Evolutionary conservation across 1,139 yeast genomes (phyloP).

Genomic region (Pichia sp.): DNA sequence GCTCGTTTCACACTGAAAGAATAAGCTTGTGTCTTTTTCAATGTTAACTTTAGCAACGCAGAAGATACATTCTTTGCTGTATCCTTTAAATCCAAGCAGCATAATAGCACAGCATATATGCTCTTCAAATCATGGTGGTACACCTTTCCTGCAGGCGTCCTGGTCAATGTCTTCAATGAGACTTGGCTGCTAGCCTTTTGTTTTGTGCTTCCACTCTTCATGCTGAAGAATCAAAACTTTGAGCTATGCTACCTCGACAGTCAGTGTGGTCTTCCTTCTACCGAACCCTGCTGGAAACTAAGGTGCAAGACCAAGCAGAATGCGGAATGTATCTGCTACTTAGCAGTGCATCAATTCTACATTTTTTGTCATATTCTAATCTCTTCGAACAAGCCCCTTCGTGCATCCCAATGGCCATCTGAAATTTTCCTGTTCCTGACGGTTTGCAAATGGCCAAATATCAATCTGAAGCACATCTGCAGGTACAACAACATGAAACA

Average conservation of each 20-base stretch:
- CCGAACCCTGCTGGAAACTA: no score
- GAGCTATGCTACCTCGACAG: no score
- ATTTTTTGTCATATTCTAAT: no score
- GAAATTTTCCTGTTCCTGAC: background rate
- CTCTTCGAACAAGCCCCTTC: background rate
- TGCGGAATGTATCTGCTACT: no score
- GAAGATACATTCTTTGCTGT: constrained; percentile 10
- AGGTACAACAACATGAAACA: background rate
- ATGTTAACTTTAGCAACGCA: constrained; percentile 15
- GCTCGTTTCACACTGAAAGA: constrained; percentile 55
- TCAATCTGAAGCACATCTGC: background rate
- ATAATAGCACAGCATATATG: constrained; percentile 38
- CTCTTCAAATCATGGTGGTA: constrained; percentile 55
- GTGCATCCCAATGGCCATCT: background rate
- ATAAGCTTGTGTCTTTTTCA: constrained; percentile 39
- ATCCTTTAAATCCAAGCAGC: constrained; percentile 20
- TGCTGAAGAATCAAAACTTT: no score
- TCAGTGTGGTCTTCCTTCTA: background rate
- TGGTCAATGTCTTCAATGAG: constrained; percentile 36
- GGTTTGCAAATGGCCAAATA: background rate
- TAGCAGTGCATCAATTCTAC: background rate
- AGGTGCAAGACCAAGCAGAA: no score
- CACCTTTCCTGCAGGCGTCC: constrained; percentile 49
- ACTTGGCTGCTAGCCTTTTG: constrained; percentile 10
- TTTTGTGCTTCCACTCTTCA: background rate